Evolutionary conservation across 768 basidiomycete species (phyloP).

Genomic region (Lactarius sanguifluus): DNA sequence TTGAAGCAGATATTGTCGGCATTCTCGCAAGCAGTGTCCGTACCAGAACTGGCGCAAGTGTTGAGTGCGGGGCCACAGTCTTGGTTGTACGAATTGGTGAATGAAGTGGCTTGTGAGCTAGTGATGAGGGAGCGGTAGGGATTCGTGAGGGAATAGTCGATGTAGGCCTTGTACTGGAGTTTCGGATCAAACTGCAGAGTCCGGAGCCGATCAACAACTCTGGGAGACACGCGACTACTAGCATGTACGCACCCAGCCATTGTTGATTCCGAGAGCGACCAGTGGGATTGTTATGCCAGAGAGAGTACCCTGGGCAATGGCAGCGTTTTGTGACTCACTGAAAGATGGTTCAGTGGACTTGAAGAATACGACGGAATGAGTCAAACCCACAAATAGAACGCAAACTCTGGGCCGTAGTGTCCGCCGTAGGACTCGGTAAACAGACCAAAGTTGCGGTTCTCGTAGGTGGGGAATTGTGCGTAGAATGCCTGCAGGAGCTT

Average conservation of each 20-base stretch:
- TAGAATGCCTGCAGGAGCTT: conserved; percentile 7
- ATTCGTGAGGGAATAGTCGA: conserved; percentile 48
- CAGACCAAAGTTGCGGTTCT: conserved; percentile 43
- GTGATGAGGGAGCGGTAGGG: conserved; percentile 30
- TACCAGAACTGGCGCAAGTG: conserved; percentile 45
- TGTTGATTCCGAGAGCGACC: conserved; percentile 15
- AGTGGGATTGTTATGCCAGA: conserved; percentile 49
- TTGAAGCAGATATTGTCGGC: conserved; percentile 52
- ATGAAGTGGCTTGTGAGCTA: conserved; percentile 1
- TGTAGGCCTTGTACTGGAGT: conserved; percentile 50
- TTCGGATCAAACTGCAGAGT: conserved; percentile 29
- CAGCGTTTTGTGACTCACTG: conserved; percentile 51
- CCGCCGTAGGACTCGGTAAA: conserved; percentile 52
- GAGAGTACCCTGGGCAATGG: conserved; percentile 44
- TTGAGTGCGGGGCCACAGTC: conserved; percentile 49
- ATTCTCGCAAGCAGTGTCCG: conserved; percentile 46
- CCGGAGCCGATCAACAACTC: background rate
- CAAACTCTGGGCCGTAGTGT: conserved; percentile 33
- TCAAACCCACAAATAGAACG: conserved; percentile 9
- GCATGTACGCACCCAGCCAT: conserved; percentile 35
- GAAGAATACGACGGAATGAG: background rate
- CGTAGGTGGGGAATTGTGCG: conserved; percentile 43
- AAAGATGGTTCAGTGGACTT: background rate
- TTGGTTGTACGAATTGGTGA: background rate
- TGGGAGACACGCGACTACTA: conserved; percentile 45